Evolutionary conservation across 805 yeast genomes (phyloP), one percentile per base, ranked within the genome.

Genomic region (Ogataea degrootiae): DNA sequence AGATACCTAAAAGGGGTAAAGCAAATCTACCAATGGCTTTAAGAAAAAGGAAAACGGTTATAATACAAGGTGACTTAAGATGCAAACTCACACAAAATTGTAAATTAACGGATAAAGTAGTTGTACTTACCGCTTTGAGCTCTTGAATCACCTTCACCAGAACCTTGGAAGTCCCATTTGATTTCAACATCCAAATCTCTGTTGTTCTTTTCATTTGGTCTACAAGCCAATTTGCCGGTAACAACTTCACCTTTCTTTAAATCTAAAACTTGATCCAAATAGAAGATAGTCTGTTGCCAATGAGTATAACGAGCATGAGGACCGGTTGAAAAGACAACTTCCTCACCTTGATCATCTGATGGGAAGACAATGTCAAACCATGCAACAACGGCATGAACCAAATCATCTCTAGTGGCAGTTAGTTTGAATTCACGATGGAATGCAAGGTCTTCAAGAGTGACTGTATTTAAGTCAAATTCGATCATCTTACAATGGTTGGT

Each of bases 241-340:
- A 95, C 73, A 37, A 66, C 61, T 60, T 94, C 99, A 48, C 92
- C 96, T 56, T 74, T 73, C 62, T 83, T 83, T 52, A 86, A 70
- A 60, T 82, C 87, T 54, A 92, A 69, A 29, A 87, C 96, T 59
- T 88, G 87, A 57, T 78, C 82, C 61, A 92, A 75, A 68, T 94
- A 95, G 70, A 95, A 90, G 1, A 94, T 95, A 17, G 97, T 87
- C 72, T 94, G 99, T 68, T 94, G 95, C 99, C 99, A 94, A 72
- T 94, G 99, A 15, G 99, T 94, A 75, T 91, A 90, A 57, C 82
- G 80, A 42, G 90, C 83, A 70, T 86, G 90, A 34, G 99, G 97
- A 22, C 98, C 98, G 14, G 99, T 95, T 19, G 94, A 84, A 65
- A 94, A 91, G 33, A 71, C 72, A 49, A 92, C 84, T 55, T 77